Conservation (phyloP, 1,284 basidiomycete genomes). For the Cutaneotrichosporon cavernicola region DNA sequence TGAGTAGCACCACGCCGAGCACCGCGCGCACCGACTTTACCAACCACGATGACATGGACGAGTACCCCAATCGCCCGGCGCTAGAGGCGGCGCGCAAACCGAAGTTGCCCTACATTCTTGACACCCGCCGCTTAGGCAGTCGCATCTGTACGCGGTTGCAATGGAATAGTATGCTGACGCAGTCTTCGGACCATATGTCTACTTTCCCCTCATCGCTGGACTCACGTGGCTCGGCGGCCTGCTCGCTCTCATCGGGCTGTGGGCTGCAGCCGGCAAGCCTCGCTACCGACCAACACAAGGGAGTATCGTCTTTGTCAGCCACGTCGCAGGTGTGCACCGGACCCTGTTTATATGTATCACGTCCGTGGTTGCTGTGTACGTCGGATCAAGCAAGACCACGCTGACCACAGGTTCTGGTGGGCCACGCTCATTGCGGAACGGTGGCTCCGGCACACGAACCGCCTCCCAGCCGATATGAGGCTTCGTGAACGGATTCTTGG, state of each 20-base stretch:
- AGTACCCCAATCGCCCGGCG: neutral
- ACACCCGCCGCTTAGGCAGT: slow-evolving; percentile 41
- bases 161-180: slow-evolving; percentile 6
- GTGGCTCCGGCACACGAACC: slow-evolving; percentile 56
- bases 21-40: neutral
- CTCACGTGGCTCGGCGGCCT: slow-evolving; percentile 47
- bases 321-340: slow-evolving; percentile 53
- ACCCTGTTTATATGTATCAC: slow-evolving; percentile 52
- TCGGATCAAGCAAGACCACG: neutral
- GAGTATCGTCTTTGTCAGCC: slow-evolving; percentile 55
- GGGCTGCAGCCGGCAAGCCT: slow-evolving; percentile 50
- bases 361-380: slow-evolving; percentile 34
- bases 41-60: neutral
- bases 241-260: slow-evolving; percentile 50
- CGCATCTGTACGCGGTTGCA: slow-evolving; percentile 40
- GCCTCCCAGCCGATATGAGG: slow-evolving; percentile 55
- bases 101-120: slow-evolving; percentile 27
- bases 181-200: slow-evolving; percentile 53
- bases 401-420: slow-evolving; percentile 43
- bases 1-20: neutral
- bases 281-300: slow-evolving; percentile 50
- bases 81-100: neutral
- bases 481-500: slow-evolving; percentile 50
- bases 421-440: slow-evolving; percentile 54
- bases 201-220: slow-evolving; percentile 41